Evolutionary conservation across 1,284 basidiomycete species (phyloP).

Genomic region (Melanopsichium pennsylvanicum): DNA sequence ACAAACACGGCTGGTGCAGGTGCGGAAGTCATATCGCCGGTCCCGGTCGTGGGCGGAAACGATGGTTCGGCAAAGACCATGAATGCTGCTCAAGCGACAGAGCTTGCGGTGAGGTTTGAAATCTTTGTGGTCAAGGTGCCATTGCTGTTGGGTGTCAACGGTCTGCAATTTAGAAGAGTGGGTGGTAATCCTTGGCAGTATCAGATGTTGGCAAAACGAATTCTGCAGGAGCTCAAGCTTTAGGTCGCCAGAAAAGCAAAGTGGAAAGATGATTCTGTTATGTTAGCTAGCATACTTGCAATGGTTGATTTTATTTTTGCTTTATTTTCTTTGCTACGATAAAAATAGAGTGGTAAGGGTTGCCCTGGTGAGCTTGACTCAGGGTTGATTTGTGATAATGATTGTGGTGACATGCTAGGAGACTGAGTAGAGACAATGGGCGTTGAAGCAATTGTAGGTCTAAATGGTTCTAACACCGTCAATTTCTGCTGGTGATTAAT

Average conservation of each 20-base stretch:
- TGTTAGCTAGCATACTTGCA: too few relatives aligned
- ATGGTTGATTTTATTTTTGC: background rate
- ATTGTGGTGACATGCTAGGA: too few relatives aligned
- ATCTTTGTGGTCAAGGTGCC: slow-evolving; percentile 70
- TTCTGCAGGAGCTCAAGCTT: slow-evolving; percentile 89
- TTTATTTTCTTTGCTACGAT: too few relatives aligned
- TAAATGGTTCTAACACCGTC: too few relatives aligned
- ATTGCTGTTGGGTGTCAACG: slow-evolving; percentile 84
- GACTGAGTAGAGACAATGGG: too few relatives aligned
- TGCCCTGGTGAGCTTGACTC: too few relatives aligned
- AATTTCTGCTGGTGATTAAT: too few relatives aligned
- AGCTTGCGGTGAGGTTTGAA: slow-evolving; percentile 61
- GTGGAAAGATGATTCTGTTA: background rate
- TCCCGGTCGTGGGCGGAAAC: background rate
- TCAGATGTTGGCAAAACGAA: slow-evolving; percentile 93
- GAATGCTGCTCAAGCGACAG: slow-evolving; percentile 38
- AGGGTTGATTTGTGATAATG: too few relatives aligned
- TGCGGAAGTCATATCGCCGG: slow-evolving; percentile 4
- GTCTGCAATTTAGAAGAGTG: slow-evolving; percentile 91
- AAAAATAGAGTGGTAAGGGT: too few relatives aligned
- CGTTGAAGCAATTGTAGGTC: too few relatives aligned
- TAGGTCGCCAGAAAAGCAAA: background rate
- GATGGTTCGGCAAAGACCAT: slow-evolving; percentile 33
- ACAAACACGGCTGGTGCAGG: background rate
- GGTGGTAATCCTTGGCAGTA: slow-evolving; percentile 92